Conservation (phyloP, 495 filamentous ascomycete species). For the Apodospora peruviana region DNA sequence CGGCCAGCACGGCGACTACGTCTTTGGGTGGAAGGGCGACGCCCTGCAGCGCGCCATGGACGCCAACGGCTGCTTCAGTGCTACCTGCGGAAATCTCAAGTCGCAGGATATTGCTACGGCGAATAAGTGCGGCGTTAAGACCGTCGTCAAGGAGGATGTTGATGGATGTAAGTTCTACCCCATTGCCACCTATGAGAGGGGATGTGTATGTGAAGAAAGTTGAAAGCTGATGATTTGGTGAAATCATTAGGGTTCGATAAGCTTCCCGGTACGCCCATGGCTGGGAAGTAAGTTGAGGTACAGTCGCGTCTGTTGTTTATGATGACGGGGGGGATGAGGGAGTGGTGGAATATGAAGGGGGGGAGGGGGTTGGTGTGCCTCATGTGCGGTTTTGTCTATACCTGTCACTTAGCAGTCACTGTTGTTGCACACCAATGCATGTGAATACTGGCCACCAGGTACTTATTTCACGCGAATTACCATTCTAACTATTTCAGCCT, state of each 20-base stretch:
- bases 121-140: conserved; percentile 9
- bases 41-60: conserved; percentile 14
- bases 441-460: no score
- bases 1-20: conserved; percentile 13
- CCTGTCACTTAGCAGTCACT: no score
- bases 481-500: no score
- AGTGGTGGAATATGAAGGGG: no score
- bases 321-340: no score
- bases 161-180: conserved; percentile 9
- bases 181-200: background rate
- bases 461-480: no score
- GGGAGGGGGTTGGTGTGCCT: no score
- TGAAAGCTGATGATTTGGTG: background rate
- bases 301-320: no score
- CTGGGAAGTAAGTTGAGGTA: no score
- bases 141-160: conserved; percentile 8
- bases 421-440: no score
- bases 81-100: conserved; percentile 14
- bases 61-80: conserved; percentile 11
- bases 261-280: conserved; percentile 2
- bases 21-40: conserved; percentile 15
- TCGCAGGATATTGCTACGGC: conserved; percentile 9
- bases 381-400: no score
- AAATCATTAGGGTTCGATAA: background rate
- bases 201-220: background rate